Evolutionary conservation across 1,284 basidiomycete species (phyloP).

Genomic region (Cutaneotrichosporon sp.): DNA sequence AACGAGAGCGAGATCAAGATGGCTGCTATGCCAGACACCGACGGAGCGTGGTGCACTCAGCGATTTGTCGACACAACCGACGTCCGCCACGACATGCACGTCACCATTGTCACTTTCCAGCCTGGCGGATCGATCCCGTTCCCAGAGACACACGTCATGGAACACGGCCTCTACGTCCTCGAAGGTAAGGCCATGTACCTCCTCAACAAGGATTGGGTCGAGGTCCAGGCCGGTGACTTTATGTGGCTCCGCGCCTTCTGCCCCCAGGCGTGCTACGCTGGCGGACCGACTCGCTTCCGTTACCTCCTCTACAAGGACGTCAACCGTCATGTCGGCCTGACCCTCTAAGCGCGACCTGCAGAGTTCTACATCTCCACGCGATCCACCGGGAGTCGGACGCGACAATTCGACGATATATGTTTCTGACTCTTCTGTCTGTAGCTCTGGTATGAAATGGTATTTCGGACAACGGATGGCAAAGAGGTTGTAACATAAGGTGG

Average conservation of each 20-base stretch:
- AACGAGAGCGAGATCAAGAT: neutral
- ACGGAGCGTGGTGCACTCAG: neutral
- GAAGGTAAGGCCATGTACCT: neutral
- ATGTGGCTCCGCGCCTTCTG: conserved; percentile 2
- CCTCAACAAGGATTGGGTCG: conserved; percentile 1
- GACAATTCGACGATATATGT: neutral
- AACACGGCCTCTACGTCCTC: conserved; percentile 2
- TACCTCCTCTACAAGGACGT: conserved; percentile 2
- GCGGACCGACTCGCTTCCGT: neutral
- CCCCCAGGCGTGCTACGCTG: neutral
- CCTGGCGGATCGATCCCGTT: neutral
- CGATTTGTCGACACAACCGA: neutral
- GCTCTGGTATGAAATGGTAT: neutral
- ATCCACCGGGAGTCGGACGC: neutral
- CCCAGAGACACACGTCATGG: neutral
- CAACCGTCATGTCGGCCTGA: neutral
- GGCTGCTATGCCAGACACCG: neutral
- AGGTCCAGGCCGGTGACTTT: neutral
- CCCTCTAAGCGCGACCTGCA: neutral
- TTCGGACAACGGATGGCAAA: neutral
- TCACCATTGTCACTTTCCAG: neutral
- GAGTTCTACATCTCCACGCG: neutral
- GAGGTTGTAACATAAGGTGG: too few species aligned
- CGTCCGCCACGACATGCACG: neutral
- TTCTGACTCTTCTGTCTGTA: neutral